Base-by-base conservation (phyloP, 352 stramenopile genomes). In the Pythium sp. region DNA sequence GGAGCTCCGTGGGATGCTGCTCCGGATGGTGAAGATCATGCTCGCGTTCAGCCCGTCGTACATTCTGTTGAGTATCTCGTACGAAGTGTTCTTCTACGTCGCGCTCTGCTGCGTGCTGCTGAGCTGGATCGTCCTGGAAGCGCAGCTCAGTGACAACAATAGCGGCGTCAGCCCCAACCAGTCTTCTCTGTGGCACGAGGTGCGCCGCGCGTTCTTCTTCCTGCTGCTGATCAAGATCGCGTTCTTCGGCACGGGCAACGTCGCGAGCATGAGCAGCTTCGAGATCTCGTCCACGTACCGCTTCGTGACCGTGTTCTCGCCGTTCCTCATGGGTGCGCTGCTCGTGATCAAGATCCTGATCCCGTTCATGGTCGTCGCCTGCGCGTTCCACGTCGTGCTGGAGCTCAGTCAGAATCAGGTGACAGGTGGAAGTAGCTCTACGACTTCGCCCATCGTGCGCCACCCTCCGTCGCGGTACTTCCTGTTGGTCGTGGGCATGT, bases 201-300 rank as follows among this genome's bases (percentile, higher is more conserved):
- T 93, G 32, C 87, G 82, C 0, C 79, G 80, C n/a, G 87, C 87
- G 46, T 90, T 95, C 69, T 79, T 91, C 24, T 95, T 93, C 61
- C 69, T 95, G 26, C 61, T 93, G 62, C 71, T 95, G 18, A 75
- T 93, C 61, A 90, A 95, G 53, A 90, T 95, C 34, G 87, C 84
- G 15, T 95, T 95, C 70, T 95, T 95, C 41, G 87, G 86, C 28
- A 95, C 87, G 26, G 87, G 87, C 64, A 95, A 95, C 65, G 85
- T 95, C 41, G 87, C 87, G 11, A 92, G 82, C 65, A 95, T 95
- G 87, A 93, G 86, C 73, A 91, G 79, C 66, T 95, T 95, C 59
- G 83, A 95, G 65, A 88, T 95, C 65, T 94, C 86, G 59, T 93
- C 87, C 9, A 93, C 87, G 11, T 93, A 92, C 60, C 85, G 87